Evolutionary conservation across 2,329 filamentous ascomycete species (phyloP), one percentile per base, ranked within the genome.

Genomic region (Diplodia scrobiculata): DNA sequence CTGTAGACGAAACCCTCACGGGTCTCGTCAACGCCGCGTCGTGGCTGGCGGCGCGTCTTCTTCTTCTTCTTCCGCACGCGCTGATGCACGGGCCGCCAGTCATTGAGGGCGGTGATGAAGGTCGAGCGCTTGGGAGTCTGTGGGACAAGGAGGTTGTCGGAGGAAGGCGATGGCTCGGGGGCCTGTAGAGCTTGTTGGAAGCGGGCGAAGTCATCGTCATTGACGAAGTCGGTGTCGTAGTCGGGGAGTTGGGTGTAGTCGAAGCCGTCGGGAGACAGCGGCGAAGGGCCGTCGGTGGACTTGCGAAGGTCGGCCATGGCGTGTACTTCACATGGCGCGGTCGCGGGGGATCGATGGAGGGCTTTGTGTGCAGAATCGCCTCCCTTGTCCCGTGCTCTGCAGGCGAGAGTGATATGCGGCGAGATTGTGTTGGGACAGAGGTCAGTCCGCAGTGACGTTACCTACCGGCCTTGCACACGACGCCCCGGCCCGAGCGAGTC

Each of bases 1-100:
- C 86, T 87, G 77, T 99, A 99, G 11, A 97, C 84, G 74, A 95
- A 91, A 21, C 95, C 95, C 80, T 99, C 95, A 70, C 95, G 84
- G 1, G 94, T 98, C 82, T 99, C 95, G 75, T 99, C 95, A 73
- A 88, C 91, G 69, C 80, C 82, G 65, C 82, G 79, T 47, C 78
- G 77, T 68, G 77, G 80, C 68, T 76, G 72, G 50, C 74, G 71
- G 74, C 76, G 69, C 25, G 25, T 25, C 72, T 78, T 75, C 76
- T 80, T 74, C 76, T 80, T 74, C 68, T 76, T 74, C 68, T 76
- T 75, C 67, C 83, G 82, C 25, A 93, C 84, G 66, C 85, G 88
- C 74, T 94, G 87, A 71, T 90, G 89, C 13, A 98, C 87, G 0
- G 95, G 95, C 17, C 91, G 89, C 95, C 95, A 99, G 81, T 99